Percentiles rank a stretch among this genome's conserved stretches.
Conservation (phyloP, 768 basidiomycete genomes). For the Daedaleopsis sinensis region DNA sequence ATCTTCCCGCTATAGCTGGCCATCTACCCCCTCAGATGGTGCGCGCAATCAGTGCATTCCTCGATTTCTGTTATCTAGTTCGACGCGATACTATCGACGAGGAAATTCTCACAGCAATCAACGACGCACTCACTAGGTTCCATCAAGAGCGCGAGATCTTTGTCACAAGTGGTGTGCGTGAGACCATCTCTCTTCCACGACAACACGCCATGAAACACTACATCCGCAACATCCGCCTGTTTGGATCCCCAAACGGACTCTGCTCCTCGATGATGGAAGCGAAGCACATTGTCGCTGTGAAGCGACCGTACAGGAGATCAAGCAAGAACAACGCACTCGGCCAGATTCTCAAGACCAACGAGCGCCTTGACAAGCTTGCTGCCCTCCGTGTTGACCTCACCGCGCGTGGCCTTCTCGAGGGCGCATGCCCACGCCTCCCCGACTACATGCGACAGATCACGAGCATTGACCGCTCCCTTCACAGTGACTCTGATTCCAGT, state of each 20-base stretch:
- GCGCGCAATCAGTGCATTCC: conserved; percentile 14
- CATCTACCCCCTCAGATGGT: conserved; percentile 22
- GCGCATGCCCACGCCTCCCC: neutral
- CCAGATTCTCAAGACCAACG: conserved; percentile 27
- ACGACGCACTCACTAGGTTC: conserved; percentile 19
- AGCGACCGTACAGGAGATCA: conserved; percentile 25
- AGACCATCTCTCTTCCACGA: conserved; percentile 27
- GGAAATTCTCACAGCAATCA: conserved; percentile 5
- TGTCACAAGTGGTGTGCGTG: conserved; percentile 15
- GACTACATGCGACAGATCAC: neutral
- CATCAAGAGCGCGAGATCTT: conserved; percentile 22
- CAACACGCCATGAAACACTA: conserved; percentile 27
- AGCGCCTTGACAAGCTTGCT: conserved; percentile 25
- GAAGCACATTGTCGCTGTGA: conserved; percentile 28
- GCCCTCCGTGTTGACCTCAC: conserved; percentile 17
- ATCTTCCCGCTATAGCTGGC: conserved; percentile 25
- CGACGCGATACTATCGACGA: conserved; percentile 6
- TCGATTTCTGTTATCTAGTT: conserved; percentile 31
- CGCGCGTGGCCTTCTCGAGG: conserved; percentile 16
- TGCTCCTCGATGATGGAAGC: conserved; percentile 32
- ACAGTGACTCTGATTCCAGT: neutral
- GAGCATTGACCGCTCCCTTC: neutral
- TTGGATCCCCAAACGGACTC: conserved; percentile 28
- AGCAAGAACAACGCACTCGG: conserved; percentile 20
- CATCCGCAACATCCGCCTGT: conserved; percentile 12